These are phyloP conservation scores for Pseudocercospora macadamiae DNA, from an alignment of 2,329 filamentous ascomycete genomes.

Conservation along the genomic window DNA sequence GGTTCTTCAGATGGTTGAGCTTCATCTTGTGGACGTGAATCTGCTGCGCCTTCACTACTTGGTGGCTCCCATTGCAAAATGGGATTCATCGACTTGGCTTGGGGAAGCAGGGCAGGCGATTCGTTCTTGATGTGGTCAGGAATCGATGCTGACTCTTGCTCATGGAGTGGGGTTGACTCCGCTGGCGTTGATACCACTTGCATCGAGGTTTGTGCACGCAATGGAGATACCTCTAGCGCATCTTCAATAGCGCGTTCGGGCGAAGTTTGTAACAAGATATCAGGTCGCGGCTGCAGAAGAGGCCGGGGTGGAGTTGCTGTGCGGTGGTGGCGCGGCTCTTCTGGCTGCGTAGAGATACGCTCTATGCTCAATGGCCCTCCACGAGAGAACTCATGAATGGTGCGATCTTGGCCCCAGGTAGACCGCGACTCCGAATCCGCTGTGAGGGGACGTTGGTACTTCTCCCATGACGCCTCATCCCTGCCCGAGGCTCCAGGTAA, in stretches of 20 bases:
- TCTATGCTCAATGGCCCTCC: slow-evolving; percentile 24
- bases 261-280: neutral
- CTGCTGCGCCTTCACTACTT: slow-evolving; percentile 24
- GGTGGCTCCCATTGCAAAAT: slow-evolving; percentile 15
- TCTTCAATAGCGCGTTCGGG: neutral
- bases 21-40: slow-evolving; percentile 10
- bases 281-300: neutral
- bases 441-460: slow-evolving; percentile 19
- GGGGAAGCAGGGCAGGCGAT: neutral
- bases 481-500: slow-evolving; percentile 9
- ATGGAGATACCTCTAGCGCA: neutral
- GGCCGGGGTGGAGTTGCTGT: neutral
- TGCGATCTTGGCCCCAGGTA: slow-evolving; percentile 6
- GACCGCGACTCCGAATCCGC: slow-evolving; percentile 11
- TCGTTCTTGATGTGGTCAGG: neutral
- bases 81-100: neutral
- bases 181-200: neutral
- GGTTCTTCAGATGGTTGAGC: neutral
- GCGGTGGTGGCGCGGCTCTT: neutral
- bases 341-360: slow-evolving; percentile 16
- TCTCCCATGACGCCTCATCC: slow-evolving; percentile 17
- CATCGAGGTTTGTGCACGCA: neutral
- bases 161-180: no score
- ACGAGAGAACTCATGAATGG: slow-evolving; percentile 22
- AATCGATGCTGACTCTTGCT: no score